phyloP scores from a whole-genome alignment of 2,329 filamentous ascomycete species.

The Sporothrix brunneoviolacea region DNA sequence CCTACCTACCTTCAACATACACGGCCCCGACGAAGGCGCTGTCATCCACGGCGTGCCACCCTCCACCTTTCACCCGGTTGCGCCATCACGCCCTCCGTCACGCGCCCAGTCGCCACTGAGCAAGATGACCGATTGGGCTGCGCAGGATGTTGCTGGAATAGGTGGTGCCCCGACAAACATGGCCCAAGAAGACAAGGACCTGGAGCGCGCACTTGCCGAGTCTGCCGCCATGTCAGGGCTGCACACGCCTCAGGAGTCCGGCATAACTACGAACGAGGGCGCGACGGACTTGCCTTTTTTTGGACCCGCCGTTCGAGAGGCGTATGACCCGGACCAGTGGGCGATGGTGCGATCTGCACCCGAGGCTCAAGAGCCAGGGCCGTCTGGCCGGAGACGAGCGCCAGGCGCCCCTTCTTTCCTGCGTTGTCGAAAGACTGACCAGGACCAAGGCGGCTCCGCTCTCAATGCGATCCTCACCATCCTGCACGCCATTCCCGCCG shows the following conservation, averaged over 20 bases:
- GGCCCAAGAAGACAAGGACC: slow-evolving; percentile 47
- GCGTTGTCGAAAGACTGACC: slow-evolving; percentile 28
- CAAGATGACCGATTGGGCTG: slow-evolving; percentile 43
- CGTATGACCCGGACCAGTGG: slow-evolving; percentile 53
- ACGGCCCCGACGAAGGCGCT: slow-evolving; percentile 40
- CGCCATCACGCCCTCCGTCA: slow-evolving; percentile 57
- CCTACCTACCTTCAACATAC: slow-evolving; percentile 47
- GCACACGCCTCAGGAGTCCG: slow-evolving; percentile 42
- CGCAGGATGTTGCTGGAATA: no score
- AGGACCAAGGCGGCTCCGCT: slow-evolving; percentile 30
- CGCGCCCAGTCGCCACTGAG: slow-evolving; percentile 51
- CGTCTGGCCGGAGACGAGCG: slow-evolving; percentile 39
- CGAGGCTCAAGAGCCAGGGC: slow-evolving; percentile 31
- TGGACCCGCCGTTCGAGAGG: slow-evolving; percentile 50
- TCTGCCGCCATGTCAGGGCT: slow-evolving; percentile 49
- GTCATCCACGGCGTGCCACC: slow-evolving; percentile 39
- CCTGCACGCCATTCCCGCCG: slow-evolving; percentile 52
- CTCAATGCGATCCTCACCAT: slow-evolving; percentile 52
- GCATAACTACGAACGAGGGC: slow-evolving; percentile 28
- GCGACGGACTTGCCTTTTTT: slow-evolving; percentile 39
- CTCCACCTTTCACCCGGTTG: slow-evolving; percentile 35
- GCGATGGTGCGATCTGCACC: slow-evolving; percentile 45
- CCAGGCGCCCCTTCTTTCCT: slow-evolving; percentile 46
- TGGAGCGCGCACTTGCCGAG: slow-evolving; percentile 49
- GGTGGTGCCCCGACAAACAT: no score